Conservation (phyloP, 352 stramenopile species). For the Globisporangium barbulae region DNA sequence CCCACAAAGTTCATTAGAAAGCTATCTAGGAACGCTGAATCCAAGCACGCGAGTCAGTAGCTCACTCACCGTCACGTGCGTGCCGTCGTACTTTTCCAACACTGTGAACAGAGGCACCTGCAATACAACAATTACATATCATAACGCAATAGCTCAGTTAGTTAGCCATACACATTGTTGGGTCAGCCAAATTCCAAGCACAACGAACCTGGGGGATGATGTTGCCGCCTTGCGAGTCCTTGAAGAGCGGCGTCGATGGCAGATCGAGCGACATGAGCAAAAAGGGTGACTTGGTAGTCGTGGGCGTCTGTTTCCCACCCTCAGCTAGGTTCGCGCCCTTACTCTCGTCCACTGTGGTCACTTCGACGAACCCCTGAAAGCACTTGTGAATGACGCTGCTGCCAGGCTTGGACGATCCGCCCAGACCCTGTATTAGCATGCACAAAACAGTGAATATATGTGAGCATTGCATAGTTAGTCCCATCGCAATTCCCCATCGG, state of each 20-base stretch:
- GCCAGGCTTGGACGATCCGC: conserved; percentile 76
- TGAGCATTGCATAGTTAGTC: neutral
- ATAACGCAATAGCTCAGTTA: neutral
- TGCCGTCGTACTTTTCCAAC: conserved; percentile 97
- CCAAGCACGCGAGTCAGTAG: too few relatives aligned
- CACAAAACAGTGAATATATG: neutral
- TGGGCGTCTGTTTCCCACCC: conserved; percentile 23
- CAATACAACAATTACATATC: neutral
- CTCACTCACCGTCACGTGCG: conserved; percentile 52
- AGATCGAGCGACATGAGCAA: conserved; percentile 96
- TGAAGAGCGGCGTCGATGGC: conserved; percentile 97
- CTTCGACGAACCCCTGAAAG: conserved; percentile 95
- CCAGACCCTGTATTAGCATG: conserved; percentile 47
- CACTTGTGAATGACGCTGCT: conserved; percentile 95
- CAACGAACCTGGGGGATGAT: conserved; percentile 92
- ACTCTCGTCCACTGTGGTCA: conserved; percentile 82
- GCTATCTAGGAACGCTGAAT: neutral
- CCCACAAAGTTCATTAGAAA: neutral
- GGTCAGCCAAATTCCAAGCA: neutral
- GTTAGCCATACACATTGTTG: neutral
- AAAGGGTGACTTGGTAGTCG: conserved; percentile 55
- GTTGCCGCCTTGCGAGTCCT: conserved; percentile 95
- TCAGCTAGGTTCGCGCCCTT: conserved; percentile 33
- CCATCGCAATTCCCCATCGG: neutral
- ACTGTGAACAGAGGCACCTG: conserved; percentile 96